Percentiles rank a stretch among this genome's conserved stretches.
Evolutionary conservation across 805 yeast species (phyloP).

Genomic region (Saturnispora sanitii): DNA sequence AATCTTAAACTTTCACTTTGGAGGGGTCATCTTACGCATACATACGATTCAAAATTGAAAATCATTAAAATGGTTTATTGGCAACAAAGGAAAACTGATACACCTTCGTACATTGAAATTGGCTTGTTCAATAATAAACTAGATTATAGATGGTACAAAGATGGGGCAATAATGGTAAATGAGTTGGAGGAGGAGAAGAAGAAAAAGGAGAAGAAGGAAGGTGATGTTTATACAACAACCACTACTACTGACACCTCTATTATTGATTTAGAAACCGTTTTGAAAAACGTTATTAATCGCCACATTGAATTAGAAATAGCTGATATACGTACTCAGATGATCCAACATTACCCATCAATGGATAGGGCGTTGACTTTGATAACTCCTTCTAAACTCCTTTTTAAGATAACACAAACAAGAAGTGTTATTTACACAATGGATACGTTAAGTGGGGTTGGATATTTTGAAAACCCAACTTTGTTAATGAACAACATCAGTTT

Average conservation of each 20-base stretch:
- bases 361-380: conserved; percentile 24
- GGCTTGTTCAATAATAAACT: conserved; percentile 44
- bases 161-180: conserved; percentile 31
- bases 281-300: conserved; percentile 30
- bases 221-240: too few relatives aligned
- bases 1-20: conserved; percentile 43
- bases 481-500: conserved; percentile 27
- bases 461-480: conserved; percentile 37
- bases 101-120: conserved; percentile 49
- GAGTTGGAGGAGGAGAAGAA: too few relatives aligned
- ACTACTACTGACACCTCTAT: too few relatives aligned
- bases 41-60: conserved; percentile 44
- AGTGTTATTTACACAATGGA: conserved; percentile 26
- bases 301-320: conserved; percentile 31
- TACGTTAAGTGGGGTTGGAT: conserved; percentile 31
- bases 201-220: too few relatives aligned
- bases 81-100: conserved; percentile 38
- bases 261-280: conserved; percentile 30
- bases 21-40: conserved; percentile 51
- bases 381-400: conserved; percentile 18
- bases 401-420: conserved; percentile 23
- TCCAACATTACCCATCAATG: conserved; percentile 21
- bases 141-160: conserved; percentile 53
- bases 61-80: conserved; percentile 55
- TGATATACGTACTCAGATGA: conserved; percentile 25